Evolutionary conservation across 1,284 basidiomycete species (phyloP).

Genomic region (Leccinum proliferum): DNA sequence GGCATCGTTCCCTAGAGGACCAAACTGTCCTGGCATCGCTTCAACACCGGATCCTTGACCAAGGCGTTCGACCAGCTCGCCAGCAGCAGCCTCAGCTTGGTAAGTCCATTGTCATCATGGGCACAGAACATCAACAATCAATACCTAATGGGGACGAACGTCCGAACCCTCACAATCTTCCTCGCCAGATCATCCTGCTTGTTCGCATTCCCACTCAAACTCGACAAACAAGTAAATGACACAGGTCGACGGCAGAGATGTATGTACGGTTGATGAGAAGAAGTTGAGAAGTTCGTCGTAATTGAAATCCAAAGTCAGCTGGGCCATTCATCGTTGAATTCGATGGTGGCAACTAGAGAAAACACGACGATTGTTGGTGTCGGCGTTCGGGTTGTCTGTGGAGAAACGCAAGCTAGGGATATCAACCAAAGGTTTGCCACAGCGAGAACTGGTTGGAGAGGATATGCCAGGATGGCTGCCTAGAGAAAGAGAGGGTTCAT

Average conservation of each 20-base stretch:
- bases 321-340: too few relatives aligned
- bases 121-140: too few relatives aligned
- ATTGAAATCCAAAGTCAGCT: slow-evolving; percentile 78
- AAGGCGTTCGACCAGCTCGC: slow-evolving; percentile 32
- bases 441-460: slow-evolving; percentile 20
- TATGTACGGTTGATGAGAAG: slow-evolving; percentile 86
- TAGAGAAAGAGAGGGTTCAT: slow-evolving; percentile 21
- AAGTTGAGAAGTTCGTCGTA: slow-evolving; percentile 82
- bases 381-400: slow-evolving; percentile 12
- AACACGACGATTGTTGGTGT: slow-evolving; percentile 38
- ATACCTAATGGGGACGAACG: too few relatives aligned
- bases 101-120: too few relatives aligned
- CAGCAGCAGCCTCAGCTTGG: too few relatives aligned
- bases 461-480: too few relatives aligned
- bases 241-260: slow-evolving; percentile 69
- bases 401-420: slow-evolving; percentile 29
- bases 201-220: too few relatives aligned
- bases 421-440: slow-evolving; percentile 28
- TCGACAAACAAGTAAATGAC: slow-evolving; percentile 72
- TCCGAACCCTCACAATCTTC: slow-evolving; percentile 19
- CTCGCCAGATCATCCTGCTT: slow-evolving; percentile 28
- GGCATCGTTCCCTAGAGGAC: background rate
- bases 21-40: slow-evolving; percentile 46
- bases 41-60: slow-evolving; percentile 60
- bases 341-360: slow-evolving; percentile 81